A percentile compares a stretch with the other conserved stretches of the same genome.
Conservation (phyloP, 2,329 filamentous ascomycete genomes). For the Fusarium coicis region DNA sequence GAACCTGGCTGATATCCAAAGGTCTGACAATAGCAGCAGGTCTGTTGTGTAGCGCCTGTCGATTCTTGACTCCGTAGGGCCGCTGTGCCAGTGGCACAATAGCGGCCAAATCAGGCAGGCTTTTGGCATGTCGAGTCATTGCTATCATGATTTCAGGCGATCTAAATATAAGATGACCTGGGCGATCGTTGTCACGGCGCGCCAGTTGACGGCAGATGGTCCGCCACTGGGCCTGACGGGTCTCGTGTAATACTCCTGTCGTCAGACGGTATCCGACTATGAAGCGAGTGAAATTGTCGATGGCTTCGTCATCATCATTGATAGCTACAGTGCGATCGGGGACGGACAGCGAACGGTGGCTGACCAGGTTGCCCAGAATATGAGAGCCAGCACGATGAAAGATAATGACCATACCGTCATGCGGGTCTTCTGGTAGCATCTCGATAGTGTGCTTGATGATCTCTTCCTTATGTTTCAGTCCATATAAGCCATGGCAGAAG, state of each 20-base stretch:
- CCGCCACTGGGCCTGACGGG: constrained; percentile 57
- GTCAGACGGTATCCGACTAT: constrained; percentile 58
- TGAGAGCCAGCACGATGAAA: constrained; percentile 64
- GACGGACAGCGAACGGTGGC: constrained; percentile 58
- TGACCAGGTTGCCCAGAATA: constrained; percentile 60
- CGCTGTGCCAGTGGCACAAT: constrained; percentile 52
- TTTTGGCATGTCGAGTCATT: constrained; percentile 60
- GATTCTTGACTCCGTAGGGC: constrained; percentile 58
- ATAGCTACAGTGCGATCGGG: constrained; percentile 58
- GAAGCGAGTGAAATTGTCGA: constrained; percentile 65
- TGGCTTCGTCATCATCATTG: constrained; percentile 53
- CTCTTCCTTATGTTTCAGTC: constrained; percentile 60
- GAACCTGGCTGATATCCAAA: constrained; percentile 59
- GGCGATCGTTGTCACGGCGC: constrained; percentile 50
- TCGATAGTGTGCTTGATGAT: constrained; percentile 59
- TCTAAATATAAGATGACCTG: constrained; percentile 58
- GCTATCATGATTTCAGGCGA: constrained; percentile 61
- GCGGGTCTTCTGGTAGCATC: constrained; percentile 56
- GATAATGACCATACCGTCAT: constrained; percentile 59
- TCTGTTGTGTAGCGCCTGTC: constrained; percentile 58
- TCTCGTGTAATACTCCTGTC: constrained; percentile 45
- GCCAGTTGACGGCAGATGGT: constrained; percentile 61
- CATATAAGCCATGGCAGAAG: constrained; percentile 74
- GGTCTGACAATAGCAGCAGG: constrained; percentile 60
- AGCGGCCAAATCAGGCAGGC: constrained; percentile 55